Base-by-base conservation (phyloP, 768 basidiomycete genomes). In the Leccinum arenicola region DNA sequence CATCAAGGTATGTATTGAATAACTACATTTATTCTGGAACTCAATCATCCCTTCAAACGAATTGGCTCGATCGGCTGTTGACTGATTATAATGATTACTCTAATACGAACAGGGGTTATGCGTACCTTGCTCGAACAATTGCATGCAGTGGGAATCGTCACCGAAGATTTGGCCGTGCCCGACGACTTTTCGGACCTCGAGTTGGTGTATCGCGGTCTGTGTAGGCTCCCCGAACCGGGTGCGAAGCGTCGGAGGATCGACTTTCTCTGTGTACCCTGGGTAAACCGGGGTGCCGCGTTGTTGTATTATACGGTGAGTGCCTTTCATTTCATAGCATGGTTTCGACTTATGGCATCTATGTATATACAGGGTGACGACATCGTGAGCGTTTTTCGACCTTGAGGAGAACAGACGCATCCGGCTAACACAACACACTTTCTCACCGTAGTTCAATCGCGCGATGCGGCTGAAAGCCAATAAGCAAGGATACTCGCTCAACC, bases 401-500 rank as follows among this genome's bases (percentile, higher is more conserved):
- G 3, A 3, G 6, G 29, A 33, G 12, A 31, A 15, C 45, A n/a
- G 4, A 6, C 14, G 35, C 14, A 40, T n/a, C 40, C 40, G n/a
- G 40, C 9, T 40, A n/a, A 12, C 17, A 11, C 6, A 25, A 10
- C 25, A 45, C 14, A 0, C 47, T 48, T 54, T 31, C 57, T 9
- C 29, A 5, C 33, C 47, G 57, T 52, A 95, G 92, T 96, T 96
- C 74, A 97, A 96, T 72, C 87, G 95, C 8, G 87, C 88, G 6
- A 86, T 98, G 71, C 84, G 95, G 31, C 72, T 88, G 66, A 93
- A 94, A 73, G 95, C 95, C 3, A 84, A 83, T 62, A 84, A 80
- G 50, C 80, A 88, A 69, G 92, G 93, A 0, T 93, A 86, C 72
- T 89, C 89, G 12, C 79, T 98, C 50, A 97, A 98, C 65, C 95